Evolutionary conservation across 2,329 filamentous ascomycete genomes (phyloP), one percentile per base, ranked within the genome.

Genomic region (Fusarium beomiforme): DNA sequence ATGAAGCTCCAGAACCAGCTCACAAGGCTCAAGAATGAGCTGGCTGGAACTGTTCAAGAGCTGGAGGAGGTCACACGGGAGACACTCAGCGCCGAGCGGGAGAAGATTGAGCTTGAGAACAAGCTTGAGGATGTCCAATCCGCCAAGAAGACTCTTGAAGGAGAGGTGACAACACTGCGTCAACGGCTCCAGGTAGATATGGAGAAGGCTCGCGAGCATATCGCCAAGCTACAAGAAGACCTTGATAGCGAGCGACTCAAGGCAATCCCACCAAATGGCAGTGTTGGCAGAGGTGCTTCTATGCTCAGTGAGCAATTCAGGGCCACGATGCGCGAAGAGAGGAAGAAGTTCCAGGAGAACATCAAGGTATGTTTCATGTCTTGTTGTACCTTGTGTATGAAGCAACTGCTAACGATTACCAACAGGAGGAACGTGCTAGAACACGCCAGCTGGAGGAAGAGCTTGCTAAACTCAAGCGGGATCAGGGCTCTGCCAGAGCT

Each of bases 291-390:
- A 57, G 86, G 86, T 4, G 86, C 86, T 16, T 82, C 81, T 12
- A 83, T 87, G 82, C 80, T 88, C 69, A 88, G 86, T 75, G 86
- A 88, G 79, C 86, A 88, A 78, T 88, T 88, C 79, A 79, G 86
- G 50, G 80, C 83, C 11, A 87, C 85, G 24, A 87, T 88, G 86
- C 84, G 86, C 72, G 85, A 87, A 76, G 86, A 88, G 80, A 83
- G 86, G 70, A 87, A 83, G 81, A 87, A 84, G 78, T 88, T 87
- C 80, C 85, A 88, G 69, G 85, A 88, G 69, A 86, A 87, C 64
- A 75, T 88, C 42, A 82, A 80, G 80, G 85, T 87, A 77, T 75
- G 85, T 75, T 33, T 42, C n/a, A 13, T 26, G 11, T 14, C 13
- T 29, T 17, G 6, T 31, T 7, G 11, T 9, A 29, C 21, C 26